phyloP scores from a whole-genome alignment of 2,329 filamentous ascomycete species.

The Chrysosphaeria jannelii region DNA sequence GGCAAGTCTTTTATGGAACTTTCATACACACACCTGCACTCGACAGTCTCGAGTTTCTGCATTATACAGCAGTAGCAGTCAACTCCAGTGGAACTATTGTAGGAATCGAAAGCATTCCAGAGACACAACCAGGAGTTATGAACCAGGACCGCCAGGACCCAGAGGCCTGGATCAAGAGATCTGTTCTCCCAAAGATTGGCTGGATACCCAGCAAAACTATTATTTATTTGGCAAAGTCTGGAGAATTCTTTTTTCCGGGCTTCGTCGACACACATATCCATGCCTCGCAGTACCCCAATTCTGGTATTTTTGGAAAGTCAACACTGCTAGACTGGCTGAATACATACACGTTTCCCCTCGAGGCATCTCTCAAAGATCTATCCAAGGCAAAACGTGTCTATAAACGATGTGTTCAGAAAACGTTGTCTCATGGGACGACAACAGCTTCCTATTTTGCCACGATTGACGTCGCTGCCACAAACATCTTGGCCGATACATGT shows the following conservation, averaged over 20 bases:
- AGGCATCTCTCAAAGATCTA: conserved; percentile 38
- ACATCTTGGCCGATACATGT: conserved; percentile 64
- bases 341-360: conserved; percentile 83
- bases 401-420: conserved; percentile 44
- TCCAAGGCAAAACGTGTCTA: conserved; percentile 41
- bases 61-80: conserved; percentile 20
- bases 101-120: conserved; percentile 11
- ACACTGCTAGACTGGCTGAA: conserved; percentile 84
- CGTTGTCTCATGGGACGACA: conserved; percentile 71
- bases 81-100: conserved; percentile 18
- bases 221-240: conserved; percentile 9
- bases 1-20: conserved; percentile 19
- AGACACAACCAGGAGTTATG: neutral
- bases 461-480: conserved; percentile 63
- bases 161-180: conserved; percentile 4
- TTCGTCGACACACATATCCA: conserved; percentile 88
- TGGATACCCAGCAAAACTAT: conserved; percentile 15
- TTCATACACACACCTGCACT: conserved; percentile 22
- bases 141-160: conserved; percentile 2
- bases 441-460: conserved; percentile 90
- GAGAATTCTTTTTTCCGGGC: conserved; percentile 57
- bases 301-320: conserved; percentile 74
- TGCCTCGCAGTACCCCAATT: conserved; percentile 81
- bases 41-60: conserved; percentile 18
- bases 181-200: conserved; percentile 12